Evolutionary conservation across 1,284 basidiomycete species (phyloP), one percentile per base, ranked within the genome.

Genomic region (Ganoderma leucocontextum): DNA sequence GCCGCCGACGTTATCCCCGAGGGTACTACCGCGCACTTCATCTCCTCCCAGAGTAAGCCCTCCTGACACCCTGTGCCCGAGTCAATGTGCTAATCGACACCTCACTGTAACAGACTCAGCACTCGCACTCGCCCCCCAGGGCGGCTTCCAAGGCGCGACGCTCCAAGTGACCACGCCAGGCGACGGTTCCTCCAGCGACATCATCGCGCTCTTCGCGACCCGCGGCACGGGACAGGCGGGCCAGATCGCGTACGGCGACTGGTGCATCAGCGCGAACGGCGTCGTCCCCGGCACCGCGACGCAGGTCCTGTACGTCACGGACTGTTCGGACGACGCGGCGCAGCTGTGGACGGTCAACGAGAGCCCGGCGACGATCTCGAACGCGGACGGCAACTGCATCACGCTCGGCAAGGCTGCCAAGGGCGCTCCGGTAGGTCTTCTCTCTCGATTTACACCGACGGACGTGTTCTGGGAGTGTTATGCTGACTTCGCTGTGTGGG

Each of bases 311-410:
- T 67, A 57, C 65, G 9, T 71, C 63, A 60, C 49, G 4, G 60
- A 67, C 19, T 69, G 70, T 55, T 60, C 39, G 5, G 39, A 22
- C 59, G 59, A 60, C 59, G 12, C 59, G 39, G 25, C 10, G 12
- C 39, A 60, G 41, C 22, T 42, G 1, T 60, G 39, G 59, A 60
- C 59, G 41, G 22, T 42, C 22, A 64, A 68, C 65, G 19, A 19
- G n/a, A 63, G 64, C 57, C 59, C 67, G 10, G 42, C 58, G 19
- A 70, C 69, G 29, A 53, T 69, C 41, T 71, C 70, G 36, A 71
- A 71, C 36, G 65, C 67, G 29, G 65, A 71, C 42, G 70, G 70
- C 10, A 69, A 69, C 63, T 71, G 70, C 60, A 39, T 68, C 22
- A 65, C 70, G 2, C 63, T 71, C 8, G 70, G 67, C 29, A 49